Conservation (phyloP, 2,329 filamentous ascomycete genomes). For the Trichophyton mentagrophytes region DNA sequence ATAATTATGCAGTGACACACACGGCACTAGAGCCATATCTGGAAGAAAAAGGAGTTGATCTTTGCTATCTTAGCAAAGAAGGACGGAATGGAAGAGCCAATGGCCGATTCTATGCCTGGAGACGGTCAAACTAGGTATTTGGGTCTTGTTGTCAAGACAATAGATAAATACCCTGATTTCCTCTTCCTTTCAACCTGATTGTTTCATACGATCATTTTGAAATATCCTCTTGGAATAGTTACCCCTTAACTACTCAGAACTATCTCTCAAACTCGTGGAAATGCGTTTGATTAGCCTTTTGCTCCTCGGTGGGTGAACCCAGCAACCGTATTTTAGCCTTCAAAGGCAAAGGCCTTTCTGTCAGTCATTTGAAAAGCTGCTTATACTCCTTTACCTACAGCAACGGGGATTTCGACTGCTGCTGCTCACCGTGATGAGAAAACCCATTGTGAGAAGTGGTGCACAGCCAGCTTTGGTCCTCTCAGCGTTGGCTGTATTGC, state of each 20-base stretch:
- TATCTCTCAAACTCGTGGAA: not conserved
- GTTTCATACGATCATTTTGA: not conserved
- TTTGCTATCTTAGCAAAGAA: no score
- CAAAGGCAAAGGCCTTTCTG: not conserved
- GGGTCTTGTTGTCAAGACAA: not conserved
- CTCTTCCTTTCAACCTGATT: not conserved
- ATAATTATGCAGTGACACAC: not conserved
- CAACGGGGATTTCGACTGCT: not conserved
- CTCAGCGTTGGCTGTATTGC: not conserved
- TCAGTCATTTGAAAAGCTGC: not conserved
- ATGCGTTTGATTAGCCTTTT: not conserved
- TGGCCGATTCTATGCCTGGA: not conserved
- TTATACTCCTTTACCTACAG: not conserved
- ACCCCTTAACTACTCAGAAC: not conserved
- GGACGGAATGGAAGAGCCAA: no score
- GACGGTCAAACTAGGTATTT: not conserved
- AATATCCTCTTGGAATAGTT: not conserved
- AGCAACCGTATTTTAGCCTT: not conserved
- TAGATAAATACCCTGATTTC: not conserved
- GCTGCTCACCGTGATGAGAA: not conserved
- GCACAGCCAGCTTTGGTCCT: not conserved
- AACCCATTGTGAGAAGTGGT: not conserved
- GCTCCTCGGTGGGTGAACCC: not conserved
- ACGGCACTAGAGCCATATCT: not conserved
- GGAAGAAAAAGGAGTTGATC: not conserved